phyloP scores from a whole-genome alignment of 2,329 filamentous ascomycete species.

The Colletotrichum sp. region DNA sequence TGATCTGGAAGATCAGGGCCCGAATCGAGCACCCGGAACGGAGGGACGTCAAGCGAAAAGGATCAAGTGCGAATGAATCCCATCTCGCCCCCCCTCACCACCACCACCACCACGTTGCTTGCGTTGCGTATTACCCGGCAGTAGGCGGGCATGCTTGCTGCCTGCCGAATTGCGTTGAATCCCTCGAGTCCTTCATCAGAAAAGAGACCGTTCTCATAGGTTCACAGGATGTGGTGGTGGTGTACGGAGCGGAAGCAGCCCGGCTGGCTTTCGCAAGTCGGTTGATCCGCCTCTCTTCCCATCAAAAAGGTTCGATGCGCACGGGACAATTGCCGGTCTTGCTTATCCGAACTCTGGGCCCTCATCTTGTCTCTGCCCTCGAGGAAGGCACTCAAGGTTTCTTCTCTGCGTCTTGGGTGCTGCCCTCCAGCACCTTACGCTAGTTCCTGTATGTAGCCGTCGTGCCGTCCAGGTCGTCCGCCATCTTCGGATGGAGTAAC shows the following conservation, averaged over 20 bases:
- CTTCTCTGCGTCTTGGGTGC: background rate
- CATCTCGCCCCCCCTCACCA: background rate
- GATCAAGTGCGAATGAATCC: background rate
- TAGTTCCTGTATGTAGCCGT: slow-evolving; percentile 9
- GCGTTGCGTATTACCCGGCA: background rate
- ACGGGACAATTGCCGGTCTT: slow-evolving; percentile 9
- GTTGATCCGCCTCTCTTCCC: background rate
- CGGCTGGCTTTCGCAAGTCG: background rate
- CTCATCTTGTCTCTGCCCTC: background rate
- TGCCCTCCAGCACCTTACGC: background rate
- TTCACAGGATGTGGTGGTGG: background rate
- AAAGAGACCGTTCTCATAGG: background rate
- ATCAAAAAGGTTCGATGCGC: background rate
- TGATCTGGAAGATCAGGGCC: slow-evolving; percentile 9
- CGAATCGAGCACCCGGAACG: background rate
- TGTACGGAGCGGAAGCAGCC: background rate
- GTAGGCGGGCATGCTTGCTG: background rate
- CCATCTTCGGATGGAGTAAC: slow-evolving; percentile 9
- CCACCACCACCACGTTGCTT: background rate
- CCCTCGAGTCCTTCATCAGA: background rate
- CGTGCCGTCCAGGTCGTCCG: background rate
- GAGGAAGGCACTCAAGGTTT: background rate
- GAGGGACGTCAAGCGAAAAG: background rate
- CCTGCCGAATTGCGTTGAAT: background rate
- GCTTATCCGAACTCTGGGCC: slow-evolving; percentile 11